A percentile compares a stretch with the other conserved stretches of the same genome.
Evolutionary conservation across 768 basidiomycete species (phyloP).

Genomic region (Trametes gibbosa): DNA sequence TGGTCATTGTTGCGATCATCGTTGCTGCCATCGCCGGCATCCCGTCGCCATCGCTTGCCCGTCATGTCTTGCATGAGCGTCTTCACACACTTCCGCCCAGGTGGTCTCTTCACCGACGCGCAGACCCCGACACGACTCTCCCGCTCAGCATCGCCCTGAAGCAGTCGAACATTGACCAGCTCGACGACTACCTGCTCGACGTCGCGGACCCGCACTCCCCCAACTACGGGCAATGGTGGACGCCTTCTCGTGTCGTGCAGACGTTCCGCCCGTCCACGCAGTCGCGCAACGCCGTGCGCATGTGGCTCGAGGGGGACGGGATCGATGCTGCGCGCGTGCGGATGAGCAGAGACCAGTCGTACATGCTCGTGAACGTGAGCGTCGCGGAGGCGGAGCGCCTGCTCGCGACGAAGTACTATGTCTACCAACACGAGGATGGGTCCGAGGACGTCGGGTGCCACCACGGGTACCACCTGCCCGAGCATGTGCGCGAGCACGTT

Average conservation of each 20-base stretch:
- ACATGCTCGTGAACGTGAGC: slow-evolving; percentile 36
- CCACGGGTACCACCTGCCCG: slow-evolving; percentile 61
- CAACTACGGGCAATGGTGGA: slow-evolving; percentile 37
- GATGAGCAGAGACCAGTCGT: slow-evolving; percentile 30
- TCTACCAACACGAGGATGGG: slow-evolving; percentile 35
- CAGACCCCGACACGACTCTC: slow-evolving; percentile 29
- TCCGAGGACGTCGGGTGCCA: slow-evolving; percentile 51
- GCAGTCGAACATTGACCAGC: slow-evolving; percentile 32
- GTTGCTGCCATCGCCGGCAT: neutral
- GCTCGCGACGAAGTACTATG: slow-evolving; percentile 43
- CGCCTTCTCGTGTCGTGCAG: slow-evolving; percentile 28
- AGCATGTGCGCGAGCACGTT: slow-evolving; percentile 52
- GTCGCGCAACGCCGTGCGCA: slow-evolving; percentile 27
- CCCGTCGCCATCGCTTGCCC: neutral
- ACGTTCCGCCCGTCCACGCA: slow-evolving; percentile 33
- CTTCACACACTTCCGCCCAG: slow-evolving; percentile 32
- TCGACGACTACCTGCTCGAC: slow-evolving; percentile 32
- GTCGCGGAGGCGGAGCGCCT: slow-evolving; percentile 41
- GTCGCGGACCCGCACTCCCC: slow-evolving; percentile 38
- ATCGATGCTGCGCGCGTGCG: slow-evolving; percentile 26
- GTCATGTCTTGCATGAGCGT: slow-evolving; percentile 9
- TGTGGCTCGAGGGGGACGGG: slow-evolving; percentile 32
- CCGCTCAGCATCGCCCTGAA: slow-evolving; percentile 37
- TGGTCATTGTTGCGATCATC: neutral
- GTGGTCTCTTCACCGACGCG: slow-evolving; percentile 38